Conservation (phyloP, 2,329 filamentous ascomycete species). For the Penicillium sp. region DNA sequence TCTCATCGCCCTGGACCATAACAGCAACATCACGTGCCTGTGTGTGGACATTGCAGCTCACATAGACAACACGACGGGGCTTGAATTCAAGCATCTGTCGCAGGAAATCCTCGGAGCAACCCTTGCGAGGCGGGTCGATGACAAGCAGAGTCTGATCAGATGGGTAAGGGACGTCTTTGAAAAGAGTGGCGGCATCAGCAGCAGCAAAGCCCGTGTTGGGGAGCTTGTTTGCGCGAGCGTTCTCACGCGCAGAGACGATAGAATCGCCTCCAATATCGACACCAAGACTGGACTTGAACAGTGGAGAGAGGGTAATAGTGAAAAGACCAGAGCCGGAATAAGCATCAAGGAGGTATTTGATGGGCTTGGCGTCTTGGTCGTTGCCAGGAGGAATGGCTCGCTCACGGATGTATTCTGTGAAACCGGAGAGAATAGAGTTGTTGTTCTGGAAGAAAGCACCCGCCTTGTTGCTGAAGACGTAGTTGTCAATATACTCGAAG, state of each 20-base stretch:
- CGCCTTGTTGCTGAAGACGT: conserved; percentile 85
- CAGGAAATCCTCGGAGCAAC: conserved; percentile 84
- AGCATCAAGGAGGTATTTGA: conserved; percentile 92
- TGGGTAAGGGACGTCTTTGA: conserved; percentile 72
- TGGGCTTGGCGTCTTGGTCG: conserved; percentile 42
- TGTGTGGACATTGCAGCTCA: conserved; percentile 97
- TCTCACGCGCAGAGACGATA: conserved; percentile 75
- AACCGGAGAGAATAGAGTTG: conserved; percentile 88
- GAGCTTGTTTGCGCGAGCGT: conserved; percentile 77
- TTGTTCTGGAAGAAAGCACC: conserved; percentile 99
- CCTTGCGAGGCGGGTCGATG: conserved; percentile 94
- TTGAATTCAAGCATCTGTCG: conserved; percentile 76
- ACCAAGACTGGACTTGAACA: conserved; percentile 78
- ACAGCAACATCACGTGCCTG: conserved; percentile 92
- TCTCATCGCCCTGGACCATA: conserved; percentile 67
- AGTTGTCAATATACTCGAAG: conserved; percentile 84
- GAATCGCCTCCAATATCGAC: conserved; percentile 84
- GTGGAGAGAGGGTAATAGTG: conserved; percentile 84
- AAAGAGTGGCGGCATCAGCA: conserved; percentile 82
- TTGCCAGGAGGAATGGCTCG: conserved; percentile 64
- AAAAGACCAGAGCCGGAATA: conserved; percentile 98
- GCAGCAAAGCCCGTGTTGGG: conserved; percentile 81
- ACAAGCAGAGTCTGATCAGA: conserved; percentile 87
- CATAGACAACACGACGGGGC: conserved; percentile 82
- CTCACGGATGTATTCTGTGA: conserved; percentile 83